These are phyloP conservation scores for Phytophthora constricta DNA, from an alignment of 352 stramenopile genomes.

Conservation along the genomic window DNA sequence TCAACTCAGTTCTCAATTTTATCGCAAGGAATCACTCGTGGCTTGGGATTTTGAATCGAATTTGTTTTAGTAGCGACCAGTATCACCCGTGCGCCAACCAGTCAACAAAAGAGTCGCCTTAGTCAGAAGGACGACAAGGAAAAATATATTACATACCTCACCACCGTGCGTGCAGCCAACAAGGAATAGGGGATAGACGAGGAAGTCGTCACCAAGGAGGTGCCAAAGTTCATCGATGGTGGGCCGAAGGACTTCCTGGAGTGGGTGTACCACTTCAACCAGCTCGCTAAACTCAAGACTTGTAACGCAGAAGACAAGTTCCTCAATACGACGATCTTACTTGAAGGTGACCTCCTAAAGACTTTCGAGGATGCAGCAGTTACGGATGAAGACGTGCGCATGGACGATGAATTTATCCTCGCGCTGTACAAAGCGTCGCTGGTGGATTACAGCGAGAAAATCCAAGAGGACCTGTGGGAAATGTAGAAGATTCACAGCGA, in stretches of 20 bases:
- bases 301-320: constrained; percentile 25
- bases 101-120: constrained; percentile 1
- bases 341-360: constrained; percentile 4
- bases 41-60: constrained; percentile 27
- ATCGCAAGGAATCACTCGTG: not conserved
- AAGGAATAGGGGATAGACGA: constrained; percentile 8
- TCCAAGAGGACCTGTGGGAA: constrained; percentile 12
- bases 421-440: constrained; percentile 3
- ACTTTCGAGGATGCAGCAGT: constrained; percentile 7
- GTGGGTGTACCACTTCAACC: constrained; percentile 7
- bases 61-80: constrained; percentile 5
- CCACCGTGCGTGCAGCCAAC: constrained; percentile 6
- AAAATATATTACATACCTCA: constrained; percentile 15
- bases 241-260: constrained; percentile 12
- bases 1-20: constrained; percentile 17
- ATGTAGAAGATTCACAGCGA: constrained; percentile 1
- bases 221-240: constrained; percentile 22
- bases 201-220: constrained; percentile 20
- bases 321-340: constrained; percentile 8
- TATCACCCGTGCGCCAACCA: constrained; percentile 11
- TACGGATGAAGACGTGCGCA: constrained; percentile 4
- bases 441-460: constrained; percentile 5
- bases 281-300: constrained; percentile 7
- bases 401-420: constrained; percentile 10
- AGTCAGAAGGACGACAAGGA: constrained; percentile 19